Conservation (phyloP, 768 basidiomycete genomes). For the Boletus subparvulus region DNA sequence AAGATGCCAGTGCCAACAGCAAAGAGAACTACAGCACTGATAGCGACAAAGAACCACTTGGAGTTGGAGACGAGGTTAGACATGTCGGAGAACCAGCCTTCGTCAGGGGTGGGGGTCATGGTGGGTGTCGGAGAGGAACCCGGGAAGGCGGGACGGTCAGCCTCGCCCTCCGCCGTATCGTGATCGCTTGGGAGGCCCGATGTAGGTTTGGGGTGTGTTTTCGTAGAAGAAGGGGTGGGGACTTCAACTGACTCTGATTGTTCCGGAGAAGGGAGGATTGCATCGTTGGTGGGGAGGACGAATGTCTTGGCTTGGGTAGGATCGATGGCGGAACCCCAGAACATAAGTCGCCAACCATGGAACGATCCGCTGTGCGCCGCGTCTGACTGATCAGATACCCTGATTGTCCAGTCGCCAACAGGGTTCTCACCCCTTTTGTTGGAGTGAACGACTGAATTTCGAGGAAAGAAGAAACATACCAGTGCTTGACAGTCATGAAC, state of each 20-base stretch:
- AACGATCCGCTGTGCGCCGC: slow-evolving; percentile 60
- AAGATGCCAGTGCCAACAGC: slow-evolving; percentile 66
- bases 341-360: slow-evolving; percentile 87
- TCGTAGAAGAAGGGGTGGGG: slow-evolving; percentile 49
- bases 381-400: slow-evolving; percentile 77
- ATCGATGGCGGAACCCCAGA: slow-evolving; percentile 90
- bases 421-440: slow-evolving; percentile 84
- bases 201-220: slow-evolving; percentile 80
- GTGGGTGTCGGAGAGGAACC: slow-evolving; percentile 37
- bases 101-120: slow-evolving; percentile 62
- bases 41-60: slow-evolving; percentile 88
- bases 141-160: slow-evolving; percentile 70
- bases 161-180: slow-evolving; percentile 75
- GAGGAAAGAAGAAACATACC: slow-evolving; percentile 46
- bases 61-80: slow-evolving; percentile 68
- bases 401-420: slow-evolving; percentile 86
- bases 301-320: slow-evolving; percentile 61
- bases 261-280: slow-evolving; percentile 48
- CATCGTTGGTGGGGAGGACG: slow-evolving; percentile 53
- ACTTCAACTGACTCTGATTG: slow-evolving; percentile 40
- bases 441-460: slow-evolving; percentile 14
- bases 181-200: slow-evolving; percentile 86
- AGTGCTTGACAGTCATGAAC: slow-evolving; percentile 99
- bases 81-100: slow-evolving; percentile 85
- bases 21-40: slow-evolving; percentile 77